A percentile compares a stretch with the other conserved stretches of the same genome.
These are phyloP conservation scores for Claviceps sp. DNA, from an alignment of 2,329 filamentous ascomycete genomes.

Conservation along the genomic window DNA sequence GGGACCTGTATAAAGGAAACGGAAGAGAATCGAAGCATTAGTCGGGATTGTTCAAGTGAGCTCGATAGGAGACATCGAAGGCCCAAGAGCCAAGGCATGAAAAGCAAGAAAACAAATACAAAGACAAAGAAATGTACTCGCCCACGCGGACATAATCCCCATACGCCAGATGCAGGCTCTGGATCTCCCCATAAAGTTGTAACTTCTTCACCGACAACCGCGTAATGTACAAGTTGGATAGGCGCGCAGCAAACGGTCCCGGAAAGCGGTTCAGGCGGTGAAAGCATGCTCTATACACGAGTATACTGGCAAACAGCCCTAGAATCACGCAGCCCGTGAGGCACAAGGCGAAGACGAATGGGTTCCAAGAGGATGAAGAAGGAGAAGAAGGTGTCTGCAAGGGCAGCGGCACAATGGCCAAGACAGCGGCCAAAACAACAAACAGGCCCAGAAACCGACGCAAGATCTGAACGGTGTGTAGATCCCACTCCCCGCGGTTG, in stretches of 20 bases:
- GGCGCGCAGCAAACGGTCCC: constrained; percentile 13
- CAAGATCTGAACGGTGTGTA: constrained; percentile 2
- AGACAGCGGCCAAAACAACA: neutral
- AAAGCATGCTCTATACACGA: constrained; percentile 11
- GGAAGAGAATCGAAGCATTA: neutral
- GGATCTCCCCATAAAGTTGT: constrained; percentile 14
- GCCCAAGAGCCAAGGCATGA: neutral
- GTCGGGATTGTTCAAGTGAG: too few species aligned
- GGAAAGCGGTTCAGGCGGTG: constrained; percentile 16
- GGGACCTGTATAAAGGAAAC: constrained; percentile 9
- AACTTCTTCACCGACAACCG: constrained; percentile 10
- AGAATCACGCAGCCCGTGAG: neutral
- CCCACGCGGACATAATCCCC: constrained; percentile 18
- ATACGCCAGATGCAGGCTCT: constrained; percentile 15
- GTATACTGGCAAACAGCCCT: constrained; percentile 7
- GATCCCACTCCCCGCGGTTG: constrained; percentile 16
- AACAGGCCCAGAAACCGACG: neutral
- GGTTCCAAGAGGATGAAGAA: neutral
- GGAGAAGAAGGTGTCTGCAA: neutral
- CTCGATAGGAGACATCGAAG: neutral
- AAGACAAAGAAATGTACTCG: neutral
- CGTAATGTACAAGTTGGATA: constrained; percentile 15
- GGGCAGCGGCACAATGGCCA: neutral
- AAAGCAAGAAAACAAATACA: neutral
- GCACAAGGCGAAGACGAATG: neutral